Evolutionary conservation across 139 green algal genomes (phyloP), one percentile per base, ranked within the genome.

Genomic region (Chlamydomonas asymmetrica): DNA sequence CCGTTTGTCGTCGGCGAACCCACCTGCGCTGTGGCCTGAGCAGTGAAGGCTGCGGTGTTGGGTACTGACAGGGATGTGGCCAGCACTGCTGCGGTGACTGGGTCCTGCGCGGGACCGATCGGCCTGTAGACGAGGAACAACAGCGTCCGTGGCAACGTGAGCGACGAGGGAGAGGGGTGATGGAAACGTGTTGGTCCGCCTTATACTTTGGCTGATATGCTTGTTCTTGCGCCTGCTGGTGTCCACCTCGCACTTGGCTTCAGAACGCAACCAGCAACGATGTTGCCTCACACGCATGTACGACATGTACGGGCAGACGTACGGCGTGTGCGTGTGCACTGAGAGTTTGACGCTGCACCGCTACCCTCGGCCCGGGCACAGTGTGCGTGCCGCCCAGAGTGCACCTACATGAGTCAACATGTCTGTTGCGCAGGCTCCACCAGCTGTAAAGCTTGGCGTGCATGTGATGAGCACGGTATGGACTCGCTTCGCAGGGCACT

Each of bases 81-180:
- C 59, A 77, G 43, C 7, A 77, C 71, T 18, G 71, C 71, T 3
- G 71, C 59, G 0, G 71, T 62, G 31, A 77, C 38, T 41, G 71
- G 71, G 59, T 77, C 71, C 3, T 43, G 59, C 45, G 68, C 71
- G 8, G 71, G 71, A 0, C 71, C 71, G 23, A 70, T 57, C 0
- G 71, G 71, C 59, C 71, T 77, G 71, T 9, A 13, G 61, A 27
- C 22, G 22, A 59, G 9, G 18, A 59, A 23, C 5, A 7, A 27
- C 13, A 59, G n/a, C n/a, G n/a, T n/a, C n/a, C n/a, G n/a, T n/a
- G n/a, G n/a, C n/a, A n/a, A n/a, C n/a, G n/a, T n/a, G n/a, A n/a
- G n/a, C n/a, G n/a, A n/a, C n/a, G n/a, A n/a, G n/a, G n/a, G n/a
- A n/a, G n/a, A n/a, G n/a, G n/a, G n/a, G n/a, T 29, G 13, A 7